phyloP scores from a whole-genome alignment of 2,329 filamentous ascomycete genomes.

The Magnaporthiopsis rhizophila region DNA sequence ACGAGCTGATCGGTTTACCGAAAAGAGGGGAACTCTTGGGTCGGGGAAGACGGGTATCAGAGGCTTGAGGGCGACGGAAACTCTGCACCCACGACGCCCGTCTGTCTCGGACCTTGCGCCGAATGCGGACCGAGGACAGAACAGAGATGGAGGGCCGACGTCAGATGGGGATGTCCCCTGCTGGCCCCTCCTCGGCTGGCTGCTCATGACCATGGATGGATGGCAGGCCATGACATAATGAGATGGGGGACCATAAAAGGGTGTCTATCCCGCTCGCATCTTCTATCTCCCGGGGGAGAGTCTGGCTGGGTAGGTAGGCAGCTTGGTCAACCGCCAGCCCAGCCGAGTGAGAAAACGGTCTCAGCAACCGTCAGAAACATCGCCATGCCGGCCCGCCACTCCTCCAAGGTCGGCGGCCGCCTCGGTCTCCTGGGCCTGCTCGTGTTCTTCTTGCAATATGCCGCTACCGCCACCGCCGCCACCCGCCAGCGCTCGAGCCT shows the following conservation, averaged over 20 bases:
- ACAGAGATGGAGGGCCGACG: not conserved
- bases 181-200: not conserved
- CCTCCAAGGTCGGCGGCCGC: not conserved
- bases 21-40: not conserved
- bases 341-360: not conserved
- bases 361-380: not conserved
- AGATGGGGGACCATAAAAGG: not conserved
- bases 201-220: not conserved
- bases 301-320: not conserved
- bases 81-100: not conserved
- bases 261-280: not conserved
- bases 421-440: constrained; percentile 3
- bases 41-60: not conserved
- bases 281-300: no score
- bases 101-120: not conserved
- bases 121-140: not conserved
- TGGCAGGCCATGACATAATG: not conserved
- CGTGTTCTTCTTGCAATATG: not conserved
- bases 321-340: no score
- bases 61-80: no score
- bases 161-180: not conserved
- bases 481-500: constrained; percentile 21
- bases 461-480: not conserved
- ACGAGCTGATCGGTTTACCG: not conserved
- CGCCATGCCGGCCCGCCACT: not conserved